phyloP scores from a whole-genome alignment of 345 rosid genomes.

The Dimocarpus longan region DNA sequence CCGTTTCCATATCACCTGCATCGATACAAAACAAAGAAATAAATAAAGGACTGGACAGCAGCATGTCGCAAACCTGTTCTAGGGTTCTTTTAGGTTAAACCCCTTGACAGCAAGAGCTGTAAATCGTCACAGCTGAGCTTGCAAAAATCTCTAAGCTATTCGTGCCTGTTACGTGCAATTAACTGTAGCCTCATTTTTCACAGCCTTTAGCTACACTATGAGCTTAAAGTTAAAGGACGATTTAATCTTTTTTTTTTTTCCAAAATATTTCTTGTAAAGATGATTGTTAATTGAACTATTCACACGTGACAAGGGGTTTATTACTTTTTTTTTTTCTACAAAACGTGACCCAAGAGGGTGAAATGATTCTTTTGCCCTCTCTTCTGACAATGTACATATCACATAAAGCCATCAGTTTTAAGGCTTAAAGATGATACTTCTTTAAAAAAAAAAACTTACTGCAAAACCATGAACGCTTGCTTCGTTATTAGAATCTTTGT shows the following conservation, averaged over 20 bases:
- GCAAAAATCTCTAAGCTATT: not conserved
- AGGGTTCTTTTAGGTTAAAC: not conserved
- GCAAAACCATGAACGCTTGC: not conserved
- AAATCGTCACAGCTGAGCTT: not conserved
- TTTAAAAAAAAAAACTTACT: not conserved
- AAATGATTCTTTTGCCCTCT: not conserved
- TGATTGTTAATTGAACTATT: not conserved
- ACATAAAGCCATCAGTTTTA: not conserved
- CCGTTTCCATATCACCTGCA: constrained; percentile 25
- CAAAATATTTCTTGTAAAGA: not conserved
- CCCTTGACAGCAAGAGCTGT: constrained; percentile 9
- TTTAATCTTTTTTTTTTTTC: not conserved
- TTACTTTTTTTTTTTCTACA: not conserved
- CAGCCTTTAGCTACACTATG: not conserved
- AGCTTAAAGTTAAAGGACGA: not conserved
- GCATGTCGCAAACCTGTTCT: constrained; percentile 4
- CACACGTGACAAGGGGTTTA: not conserved
- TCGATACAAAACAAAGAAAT: not conserved
- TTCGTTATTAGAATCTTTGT: not conserved
- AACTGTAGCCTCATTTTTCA: not conserved
- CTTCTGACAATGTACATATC: not conserved
- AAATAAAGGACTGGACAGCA: constrained; percentile 13
- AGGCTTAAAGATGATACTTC: not conserved
- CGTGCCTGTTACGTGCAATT: constrained; percentile 18
- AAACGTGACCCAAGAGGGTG: not conserved